phyloP scores from a whole-genome alignment of 495 filamentous ascomycete species.

The Talaromyces wortmannii region DNA sequence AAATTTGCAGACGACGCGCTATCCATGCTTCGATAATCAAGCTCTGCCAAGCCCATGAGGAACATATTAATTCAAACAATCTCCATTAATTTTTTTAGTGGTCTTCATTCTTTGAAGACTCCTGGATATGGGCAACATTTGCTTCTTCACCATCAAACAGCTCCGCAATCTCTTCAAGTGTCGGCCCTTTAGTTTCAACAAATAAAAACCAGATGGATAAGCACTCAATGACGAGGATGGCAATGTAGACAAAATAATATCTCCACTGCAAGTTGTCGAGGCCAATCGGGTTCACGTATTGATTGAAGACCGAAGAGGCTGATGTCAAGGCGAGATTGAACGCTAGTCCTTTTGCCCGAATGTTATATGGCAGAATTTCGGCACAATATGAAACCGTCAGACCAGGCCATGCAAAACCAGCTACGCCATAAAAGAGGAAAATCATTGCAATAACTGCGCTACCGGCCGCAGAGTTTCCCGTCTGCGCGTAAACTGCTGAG shows the following conservation, averaged over 20 bases:
- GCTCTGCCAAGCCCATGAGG: too few species aligned
- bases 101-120: constrained; percentile 12
- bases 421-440: constrained; percentile 21
- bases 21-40: constrained; percentile 11
- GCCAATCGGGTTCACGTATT: constrained; percentile 50
- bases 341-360: constrained; percentile 57
- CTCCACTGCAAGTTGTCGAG: constrained; percentile 46
- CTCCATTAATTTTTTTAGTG: background rate
- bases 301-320: constrained; percentile 44
- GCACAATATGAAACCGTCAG: constrained; percentile 52
- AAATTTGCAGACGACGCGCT: constrained; percentile 15
- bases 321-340: constrained; percentile 42
- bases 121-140: background rate
- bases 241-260: constrained; percentile 56
- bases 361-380: constrained; percentile 60
- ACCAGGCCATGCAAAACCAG: constrained; percentile 45
- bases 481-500: constrained; percentile 32
- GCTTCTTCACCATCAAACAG: constrained; percentile 44
- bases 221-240: constrained; percentile 42
- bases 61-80: too few species aligned
- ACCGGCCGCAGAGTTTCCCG: constrained; percentile 33
- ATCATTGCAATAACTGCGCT: constrained; percentile 50
- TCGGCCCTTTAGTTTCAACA: constrained; percentile 56
- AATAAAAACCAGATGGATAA: constrained; percentile 57
- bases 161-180: constrained; percentile 57